phyloP scores from a whole-genome alignment of 768 basidiomycete species.

The Pleurotus tuber-regium region DNA sequence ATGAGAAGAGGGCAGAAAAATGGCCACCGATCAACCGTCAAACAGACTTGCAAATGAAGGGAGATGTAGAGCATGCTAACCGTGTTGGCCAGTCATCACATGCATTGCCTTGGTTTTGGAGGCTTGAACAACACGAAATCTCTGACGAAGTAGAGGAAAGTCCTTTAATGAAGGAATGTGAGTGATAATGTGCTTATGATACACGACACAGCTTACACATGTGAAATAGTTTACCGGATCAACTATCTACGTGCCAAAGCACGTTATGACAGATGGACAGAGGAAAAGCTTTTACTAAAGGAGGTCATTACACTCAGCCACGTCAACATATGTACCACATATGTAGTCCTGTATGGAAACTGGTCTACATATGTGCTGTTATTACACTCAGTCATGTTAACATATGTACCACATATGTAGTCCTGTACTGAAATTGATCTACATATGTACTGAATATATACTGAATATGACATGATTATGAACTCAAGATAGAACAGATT shows the following conservation, averaged over 20 bases:
- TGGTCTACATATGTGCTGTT: no score
- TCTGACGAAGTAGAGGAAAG: not conserved
- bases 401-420: no score
- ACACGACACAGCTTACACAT: not conserved
- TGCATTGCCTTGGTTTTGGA: constrained; percentile 12
- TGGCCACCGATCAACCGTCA: not conserved
- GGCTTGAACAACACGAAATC: not conserved
- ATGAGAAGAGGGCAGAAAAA: not conserved
- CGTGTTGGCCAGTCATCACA: constrained; percentile 5
- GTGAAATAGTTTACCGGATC: constrained; percentile 14
- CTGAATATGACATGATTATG: no score
- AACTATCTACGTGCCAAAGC: constrained; percentile 18
- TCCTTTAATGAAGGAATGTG: constrained; percentile 9
- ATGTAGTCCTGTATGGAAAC: no score
- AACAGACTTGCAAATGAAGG: constrained; percentile 4
- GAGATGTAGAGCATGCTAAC: constrained; percentile 6
- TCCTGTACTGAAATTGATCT: no score
- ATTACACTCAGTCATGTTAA: no score
- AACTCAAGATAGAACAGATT: no score
- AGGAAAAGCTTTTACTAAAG: constrained; percentile 15
- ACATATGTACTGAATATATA: no score
- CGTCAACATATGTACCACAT: no score
- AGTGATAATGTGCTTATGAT: not conserved
- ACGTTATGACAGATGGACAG: constrained; percentile 15
- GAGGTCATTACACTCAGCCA: no score